A percentile compares a stretch with the other conserved stretches of the same genome.
These are phyloP conservation scores for Diophrys appendiculata DNA, from an alignment of 73 alveolate genomes.

Conservation along the genomic window DNA sequence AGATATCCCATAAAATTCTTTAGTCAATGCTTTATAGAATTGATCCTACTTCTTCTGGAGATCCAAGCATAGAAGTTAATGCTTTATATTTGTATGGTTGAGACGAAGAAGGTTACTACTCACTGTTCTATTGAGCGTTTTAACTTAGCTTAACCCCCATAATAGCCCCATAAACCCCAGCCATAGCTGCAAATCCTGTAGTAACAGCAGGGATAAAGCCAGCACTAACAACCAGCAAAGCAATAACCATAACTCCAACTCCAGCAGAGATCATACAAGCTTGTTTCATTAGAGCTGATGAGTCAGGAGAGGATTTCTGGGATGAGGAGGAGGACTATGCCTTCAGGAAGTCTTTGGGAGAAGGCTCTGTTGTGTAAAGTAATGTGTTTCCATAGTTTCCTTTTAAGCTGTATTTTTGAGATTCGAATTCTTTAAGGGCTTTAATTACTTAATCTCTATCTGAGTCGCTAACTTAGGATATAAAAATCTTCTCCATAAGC, in stretches of 20 bases:
- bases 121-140: no score
- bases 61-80: not conserved
- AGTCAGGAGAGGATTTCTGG: no score
- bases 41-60: not conserved
- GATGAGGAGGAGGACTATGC: no score
- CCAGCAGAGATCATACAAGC: not conserved
- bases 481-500: no score
- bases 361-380: no score
- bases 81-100: not conserved
- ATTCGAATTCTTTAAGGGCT: not conserved
- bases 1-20: not conserved
- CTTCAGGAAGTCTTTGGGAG: no score
- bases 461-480: no score
- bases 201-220: not conserved
- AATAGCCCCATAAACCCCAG: no score
- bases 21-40: not conserved
- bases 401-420: not conserved
- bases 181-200: not conserved
- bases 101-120: no score
- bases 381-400: not conserved
- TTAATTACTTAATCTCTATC: no score
- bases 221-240: not conserved
- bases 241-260: not conserved
- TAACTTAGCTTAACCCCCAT: no score
- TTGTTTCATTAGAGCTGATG: no score